Conservation (phyloP, 805 yeast species). For the Kodamaea restingae region DNA sequence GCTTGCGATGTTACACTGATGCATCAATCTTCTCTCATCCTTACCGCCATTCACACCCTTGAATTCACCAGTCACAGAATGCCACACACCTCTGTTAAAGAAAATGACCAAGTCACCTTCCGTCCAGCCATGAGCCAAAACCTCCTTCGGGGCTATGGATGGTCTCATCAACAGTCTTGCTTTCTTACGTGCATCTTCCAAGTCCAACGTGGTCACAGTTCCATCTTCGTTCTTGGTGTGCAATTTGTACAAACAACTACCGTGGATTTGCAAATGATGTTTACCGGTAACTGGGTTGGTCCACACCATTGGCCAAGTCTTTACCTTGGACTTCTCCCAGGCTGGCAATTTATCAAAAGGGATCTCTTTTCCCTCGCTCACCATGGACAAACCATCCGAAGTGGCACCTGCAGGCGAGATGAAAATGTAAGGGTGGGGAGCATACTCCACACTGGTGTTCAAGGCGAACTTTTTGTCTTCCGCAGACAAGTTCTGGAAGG, state of each 20-base stretch:
- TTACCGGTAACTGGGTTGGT: slow-evolving; percentile 82
- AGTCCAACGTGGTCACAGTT: slow-evolving; percentile 42
- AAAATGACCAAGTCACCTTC: slow-evolving; percentile 84
- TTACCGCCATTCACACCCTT: slow-evolving; percentile 43
- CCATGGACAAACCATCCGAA: slow-evolving; percentile 83
- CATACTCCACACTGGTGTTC: slow-evolving; percentile 77
- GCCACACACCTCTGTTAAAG: slow-evolving; percentile 88
- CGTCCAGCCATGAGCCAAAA: slow-evolving; percentile 80
- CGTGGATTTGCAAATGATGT: slow-evolving; percentile 83
- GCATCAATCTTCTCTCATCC: slow-evolving; percentile 82
- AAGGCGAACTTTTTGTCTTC: slow-evolving; percentile 75
- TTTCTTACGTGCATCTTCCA: slow-evolving; percentile 70
- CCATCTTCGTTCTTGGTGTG: slow-evolving; percentile 53
- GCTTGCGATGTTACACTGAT: slow-evolving; percentile 88
- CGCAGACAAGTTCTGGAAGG: slow-evolving; percentile 60
- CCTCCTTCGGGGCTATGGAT: slow-evolving; percentile 66
- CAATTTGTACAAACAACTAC: slow-evolving; percentile 75
- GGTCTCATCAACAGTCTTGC: slow-evolving; percentile 80
- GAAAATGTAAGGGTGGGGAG: slow-evolving; percentile 89
- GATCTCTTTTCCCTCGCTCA: slow-evolving; percentile 69
- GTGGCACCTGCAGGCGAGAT: slow-evolving; percentile 80
- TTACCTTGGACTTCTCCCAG: slow-evolving; percentile 78
- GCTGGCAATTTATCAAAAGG: slow-evolving; percentile 66
- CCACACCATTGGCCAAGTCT: slow-evolving; percentile 84
- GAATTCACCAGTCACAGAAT: slow-evolving; percentile 87